Conservation (phyloP, 2,329 filamentous ascomycete genomes). For the Zalaria sp. region DNA sequence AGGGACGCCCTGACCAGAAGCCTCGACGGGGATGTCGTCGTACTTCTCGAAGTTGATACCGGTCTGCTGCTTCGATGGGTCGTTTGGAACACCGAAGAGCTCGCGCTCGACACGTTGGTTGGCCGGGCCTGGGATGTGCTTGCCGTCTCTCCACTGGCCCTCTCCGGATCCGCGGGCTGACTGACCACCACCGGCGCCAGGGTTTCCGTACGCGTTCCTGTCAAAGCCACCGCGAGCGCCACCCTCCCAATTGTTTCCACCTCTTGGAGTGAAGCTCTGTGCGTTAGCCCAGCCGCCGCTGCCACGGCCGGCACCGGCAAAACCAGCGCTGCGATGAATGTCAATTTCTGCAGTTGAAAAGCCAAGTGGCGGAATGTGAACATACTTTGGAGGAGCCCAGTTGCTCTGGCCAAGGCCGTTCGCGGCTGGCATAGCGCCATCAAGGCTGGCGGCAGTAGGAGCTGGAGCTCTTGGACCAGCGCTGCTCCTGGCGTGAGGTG, state of each 20-base stretch:
- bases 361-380: not conserved
- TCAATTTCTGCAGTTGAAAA: not conserved
- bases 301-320: conserved; percentile 22
- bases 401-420: conserved; percentile 46
- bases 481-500: conserved; percentile 64
- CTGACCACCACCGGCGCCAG: conserved; percentile 36
- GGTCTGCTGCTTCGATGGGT: conserved; percentile 87
- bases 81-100: conserved; percentile 81
- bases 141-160: conserved; percentile 91
- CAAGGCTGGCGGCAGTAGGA: conserved; percentile 22
- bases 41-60: conserved; percentile 99
- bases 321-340: conserved; percentile 20
- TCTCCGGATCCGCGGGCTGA: conserved; percentile 74
- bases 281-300: conserved; percentile 39
- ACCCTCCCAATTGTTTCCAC: conserved; percentile 24
- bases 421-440: conserved; percentile 16
- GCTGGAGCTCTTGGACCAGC: conserved; percentile 25
- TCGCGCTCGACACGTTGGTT: conserved; percentile 90
- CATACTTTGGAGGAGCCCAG: conserved; percentile 35
- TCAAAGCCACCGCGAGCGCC: conserved; percentile 35
- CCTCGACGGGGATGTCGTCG: conserved; percentile 97
- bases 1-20: conserved; percentile 83
- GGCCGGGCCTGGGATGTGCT: conserved; percentile 79
- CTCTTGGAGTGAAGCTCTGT: conserved; percentile 41
- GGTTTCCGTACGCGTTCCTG: conserved; percentile 47